A percentile compares a stretch with the other conserved stretches of the same genome.
Conservation (phyloP, 2,329 filamentous ascomycete species). For the Colletotrichum magnum region DNA sequence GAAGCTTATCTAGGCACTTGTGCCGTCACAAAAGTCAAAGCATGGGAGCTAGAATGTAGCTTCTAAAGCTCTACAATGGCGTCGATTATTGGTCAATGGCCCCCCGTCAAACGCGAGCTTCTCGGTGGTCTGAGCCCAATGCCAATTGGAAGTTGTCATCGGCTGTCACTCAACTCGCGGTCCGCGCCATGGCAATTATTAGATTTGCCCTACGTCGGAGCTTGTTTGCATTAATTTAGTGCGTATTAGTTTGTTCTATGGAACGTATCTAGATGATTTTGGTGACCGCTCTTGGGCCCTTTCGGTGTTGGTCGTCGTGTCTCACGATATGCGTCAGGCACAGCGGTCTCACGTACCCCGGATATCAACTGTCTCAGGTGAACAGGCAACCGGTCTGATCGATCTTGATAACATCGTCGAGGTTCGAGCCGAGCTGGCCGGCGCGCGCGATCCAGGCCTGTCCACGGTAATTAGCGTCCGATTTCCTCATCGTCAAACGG, state of each 20-base stretch:
- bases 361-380: constrained; percentile 34
- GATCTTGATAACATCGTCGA: constrained; percentile 46
- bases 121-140: constrained; percentile 9
- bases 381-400: constrained; percentile 46
- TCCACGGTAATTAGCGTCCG: no score
- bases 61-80: not conserved
- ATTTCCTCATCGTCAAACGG: no score
- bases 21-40: not conserved
- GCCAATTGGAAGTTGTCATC: not conserved
- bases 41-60: not conserved
- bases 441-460: constrained; percentile 47
- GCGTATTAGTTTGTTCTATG: not conserved
- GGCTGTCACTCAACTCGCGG: not conserved
- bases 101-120: not conserved
- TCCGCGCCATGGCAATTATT: constrained; percentile 1
- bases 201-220: not conserved
- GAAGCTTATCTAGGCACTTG: constrained; percentile 12
- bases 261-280: constrained; percentile 4
- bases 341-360: not conserved
- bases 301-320: not conserved
- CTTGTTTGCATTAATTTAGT: not conserved
- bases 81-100: constrained; percentile 31
- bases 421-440: constrained; percentile 45
- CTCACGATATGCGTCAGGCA: constrained; percentile 31
- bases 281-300: constrained; percentile 7